Conservation (phyloP, 106 monocot species). For the Posidonia australis region DNA sequence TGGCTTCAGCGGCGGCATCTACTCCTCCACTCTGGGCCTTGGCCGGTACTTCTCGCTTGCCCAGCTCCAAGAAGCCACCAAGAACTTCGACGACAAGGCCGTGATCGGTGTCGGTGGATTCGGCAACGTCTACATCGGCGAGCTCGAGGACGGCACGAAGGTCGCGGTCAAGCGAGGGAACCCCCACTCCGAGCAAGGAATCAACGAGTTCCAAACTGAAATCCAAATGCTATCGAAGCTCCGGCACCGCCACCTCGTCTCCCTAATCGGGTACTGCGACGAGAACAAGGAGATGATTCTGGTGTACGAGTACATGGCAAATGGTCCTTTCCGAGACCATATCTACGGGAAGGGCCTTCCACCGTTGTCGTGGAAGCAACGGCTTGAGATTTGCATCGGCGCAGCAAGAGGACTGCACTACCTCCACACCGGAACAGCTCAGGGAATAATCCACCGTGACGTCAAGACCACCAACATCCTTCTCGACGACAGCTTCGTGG, state of each 20-base stretch:
- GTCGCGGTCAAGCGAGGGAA: slow-evolving; percentile 22
- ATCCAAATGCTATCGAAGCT: slow-evolving; percentile 28
- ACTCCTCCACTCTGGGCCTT: slow-evolving; percentile 25
- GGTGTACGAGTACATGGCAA: slow-evolving; percentile 28
- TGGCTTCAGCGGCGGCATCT: slow-evolving; percentile 14
- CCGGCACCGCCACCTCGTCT: slow-evolving; percentile 24
- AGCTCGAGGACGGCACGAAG: slow-evolving; percentile 16
- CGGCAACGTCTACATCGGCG: slow-evolving; percentile 34
- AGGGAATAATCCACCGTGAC: slow-evolving; percentile 28
- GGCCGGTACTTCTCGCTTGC: slow-evolving; percentile 33
- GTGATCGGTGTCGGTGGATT: slow-evolving; percentile 36
- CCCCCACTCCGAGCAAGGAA: slow-evolving; percentile 22
- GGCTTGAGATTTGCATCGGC: slow-evolving; percentile 23
- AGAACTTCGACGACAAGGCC: slow-evolving; percentile 23
- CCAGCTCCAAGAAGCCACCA: slow-evolving; percentile 30
- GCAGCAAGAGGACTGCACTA: slow-evolving; percentile 24
- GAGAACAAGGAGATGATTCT: slow-evolving; percentile 25
- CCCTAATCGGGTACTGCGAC: slow-evolving; percentile 30
- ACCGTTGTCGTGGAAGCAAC: slow-evolving; percentile 14
- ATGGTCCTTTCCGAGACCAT: slow-evolving; percentile 19
- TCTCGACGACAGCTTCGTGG: slow-evolving; percentile 16
- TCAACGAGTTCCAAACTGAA: slow-evolving; percentile 25
- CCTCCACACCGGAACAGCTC: slow-evolving; percentile 23
- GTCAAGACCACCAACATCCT: slow-evolving; percentile 30
- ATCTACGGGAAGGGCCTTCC: slow-evolving; percentile 19